These are phyloP conservation scores for Hypomyces rosellus DNA, from an alignment of 2,329 filamentous ascomycete genomes.

Conservation along the genomic window DNA sequence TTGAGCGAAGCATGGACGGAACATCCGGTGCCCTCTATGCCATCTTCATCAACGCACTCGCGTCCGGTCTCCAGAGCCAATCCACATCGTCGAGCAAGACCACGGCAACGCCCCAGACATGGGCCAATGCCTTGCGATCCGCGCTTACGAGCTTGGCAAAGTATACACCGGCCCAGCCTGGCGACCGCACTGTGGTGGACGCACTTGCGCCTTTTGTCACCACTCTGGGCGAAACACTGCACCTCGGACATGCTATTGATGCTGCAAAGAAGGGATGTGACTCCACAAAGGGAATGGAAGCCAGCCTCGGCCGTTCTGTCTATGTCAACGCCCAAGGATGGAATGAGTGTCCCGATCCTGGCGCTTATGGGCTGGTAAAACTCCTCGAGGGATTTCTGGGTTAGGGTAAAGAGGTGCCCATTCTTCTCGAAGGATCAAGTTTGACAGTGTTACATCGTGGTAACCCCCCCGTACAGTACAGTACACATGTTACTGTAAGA, in stretches of 20 bases:
- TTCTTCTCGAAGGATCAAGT: too few relatives aligned
- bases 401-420: not conserved
- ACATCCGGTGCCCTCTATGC: constrained; percentile 68
- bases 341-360: constrained; percentile 66
- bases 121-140: constrained; percentile 48
- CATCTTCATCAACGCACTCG: constrained; percentile 68
- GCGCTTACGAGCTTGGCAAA: constrained; percentile 51
- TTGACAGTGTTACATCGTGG: too few relatives aligned
- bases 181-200: constrained; percentile 68
- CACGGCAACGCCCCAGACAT: constrained; percentile 13
- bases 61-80: constrained; percentile 25
- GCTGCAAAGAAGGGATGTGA: constrained; percentile 59
- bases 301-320: constrained; percentile 64
- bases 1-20: constrained; percentile 67
- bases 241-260: constrained; percentile 41
- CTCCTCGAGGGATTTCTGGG: constrained; percentile 55
- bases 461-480: too few relatives aligned
- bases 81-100: not conserved
- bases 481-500: too few relatives aligned
- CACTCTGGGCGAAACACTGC: constrained; percentile 45
- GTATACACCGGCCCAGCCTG: constrained; percentile 65
- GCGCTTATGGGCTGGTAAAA: constrained; percentile 53
- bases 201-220: constrained; percentile 64
- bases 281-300: constrained; percentile 67
- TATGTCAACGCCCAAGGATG: constrained; percentile 65